Evolutionary conservation across 1,284 basidiomycete genomes (phyloP).

Genomic region (Termitomyces sp.): DNA sequence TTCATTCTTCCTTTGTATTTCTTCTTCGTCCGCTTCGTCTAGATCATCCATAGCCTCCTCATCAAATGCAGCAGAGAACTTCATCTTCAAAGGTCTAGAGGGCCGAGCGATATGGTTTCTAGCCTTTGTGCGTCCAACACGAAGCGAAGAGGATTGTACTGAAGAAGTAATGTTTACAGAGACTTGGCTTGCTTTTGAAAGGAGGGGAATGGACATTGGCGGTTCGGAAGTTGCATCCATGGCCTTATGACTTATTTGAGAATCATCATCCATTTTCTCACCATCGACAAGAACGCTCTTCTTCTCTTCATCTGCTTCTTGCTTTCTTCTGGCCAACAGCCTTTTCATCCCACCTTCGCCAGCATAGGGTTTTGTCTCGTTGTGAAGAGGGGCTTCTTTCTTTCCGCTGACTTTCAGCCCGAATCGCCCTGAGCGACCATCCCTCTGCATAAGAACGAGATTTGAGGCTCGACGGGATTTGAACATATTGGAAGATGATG

Average conservation of each 20-base stretch:
- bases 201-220: conserved; percentile 18
- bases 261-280: conserved; percentile 19
- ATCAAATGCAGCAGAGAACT: conserved; percentile 66
- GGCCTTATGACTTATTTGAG: not conserved
- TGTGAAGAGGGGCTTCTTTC: conserved; percentile 29
- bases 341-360: conserved; percentile 73
- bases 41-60: conserved; percentile 47
- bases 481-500: conserved; percentile 54
- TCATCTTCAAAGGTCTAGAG: conserved; percentile 32
- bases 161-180: conserved; percentile 20
- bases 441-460: conserved; percentile 57
- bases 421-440: conserved; percentile 31
- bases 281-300: conserved; percentile 11
- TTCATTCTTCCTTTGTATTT: conserved; percentile 34
- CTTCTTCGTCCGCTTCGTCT: conserved; percentile 16
- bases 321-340: conserved; percentile 49
- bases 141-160: conserved; percentile 44
- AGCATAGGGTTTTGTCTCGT: conserved; percentile 65
- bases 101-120: conserved; percentile 52
- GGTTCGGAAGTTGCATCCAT: not conserved
- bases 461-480: conserved; percentile 48
- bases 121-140: conserved; percentile 56
- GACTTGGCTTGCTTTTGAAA: conserved; percentile 27
- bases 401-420: conserved; percentile 24
- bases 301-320: conserved; percentile 29